Evolutionary conservation across 2,329 filamentous ascomycete genomes (phyloP), one percentile per base, ranked within the genome.

Genomic region (Monilinia fructicola): DNA sequence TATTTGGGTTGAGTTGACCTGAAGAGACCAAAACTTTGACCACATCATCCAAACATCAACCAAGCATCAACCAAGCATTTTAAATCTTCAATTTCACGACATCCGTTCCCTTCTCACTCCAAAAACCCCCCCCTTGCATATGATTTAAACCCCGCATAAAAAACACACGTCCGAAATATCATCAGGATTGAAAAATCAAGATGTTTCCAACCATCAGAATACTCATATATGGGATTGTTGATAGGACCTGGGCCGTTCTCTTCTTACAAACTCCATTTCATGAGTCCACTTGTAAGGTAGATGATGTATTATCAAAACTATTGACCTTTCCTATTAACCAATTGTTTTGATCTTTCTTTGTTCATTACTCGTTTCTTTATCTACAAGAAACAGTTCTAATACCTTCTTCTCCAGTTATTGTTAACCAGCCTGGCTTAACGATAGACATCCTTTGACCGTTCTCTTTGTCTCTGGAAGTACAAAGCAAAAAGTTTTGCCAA

Each of bases 141-240:
- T 35, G 31, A 35, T 35, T 35, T 35, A 50, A 50, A 4, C 58
- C 58, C 58, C 58, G 58, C 58, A 61, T 50, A 60, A 61, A 38
- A 7, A 35, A 35, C 31, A 35, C 44, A 50, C n/a, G 31, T 40
- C 44, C 21, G 28, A 52, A 6, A 23, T 14, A 48, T n/a, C 9
- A 46, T n/a, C 16, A 35, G 14, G 16, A 31, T 42, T 23, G 48
- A 1, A 46, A 23, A 10, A 31, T 42, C 40, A 48, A 59, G 35
- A 59, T 64, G 61, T 64, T 55, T 56, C 52, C 38, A 48, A 64
- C 40, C 40, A 64, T 64, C 61, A 64, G 61, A 64, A 26, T 46
- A 21, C 48, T 46, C 40, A 58, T 38, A 56, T 52, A 48, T 58
- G 35, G 21, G 40, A 23, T 21, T 28, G 52, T 46, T 26, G 61